Base-by-base conservation (phyloP, 495 filamentous ascomycete species). In the Tuber borchii region DNA sequence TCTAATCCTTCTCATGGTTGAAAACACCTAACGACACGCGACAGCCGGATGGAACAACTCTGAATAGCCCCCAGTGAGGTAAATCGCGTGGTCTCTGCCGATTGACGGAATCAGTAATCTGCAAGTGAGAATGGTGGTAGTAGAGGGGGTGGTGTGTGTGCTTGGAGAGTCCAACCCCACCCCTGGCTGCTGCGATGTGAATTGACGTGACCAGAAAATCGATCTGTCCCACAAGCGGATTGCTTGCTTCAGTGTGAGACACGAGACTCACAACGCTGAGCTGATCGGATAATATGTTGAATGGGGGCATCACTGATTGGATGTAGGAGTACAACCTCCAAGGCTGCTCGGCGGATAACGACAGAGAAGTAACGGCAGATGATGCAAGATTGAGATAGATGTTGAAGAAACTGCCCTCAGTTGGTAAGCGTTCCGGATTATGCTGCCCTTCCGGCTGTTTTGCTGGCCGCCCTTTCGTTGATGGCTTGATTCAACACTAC, bases 121-220 rank as follows among this genome's bases (percentile, higher is more conserved):
- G 48, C 48, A 8, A 26, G 48, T 56, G 56, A 6, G 56, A 31
- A 65, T 65, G 26, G n/a, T 46, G 26, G 51, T n/a, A 22, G 51
- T 56, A 42, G 9, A 42, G 40, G 5, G 40, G 72, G 48, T 51
- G 48, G 73, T 79, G 78, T 79, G 78, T 76, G 78, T 75, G 76
- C 78, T 79, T 79, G 76, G 77, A 72, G 16, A 65, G n/a, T 31
- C n/a, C 56, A 65, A 31, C 26, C 78, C 76, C 78, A 79, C 78
- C 78, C 78, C 78, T 79, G 78, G 78, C 73, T 79, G 73, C 74
- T 81, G 79, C 79, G 78, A 81, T 81, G 76, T 82, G 78, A 79
- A 79, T 82, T 82, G 80, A 81, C 79, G 79, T 82, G 80, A 82
- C 80, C 78, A 79, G 78, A 79, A 79, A 79, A 79, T 79, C 78